Base-by-base conservation (phyloP, 345 rosid genomes). In the Chamaenerion angustifolium region DNA sequence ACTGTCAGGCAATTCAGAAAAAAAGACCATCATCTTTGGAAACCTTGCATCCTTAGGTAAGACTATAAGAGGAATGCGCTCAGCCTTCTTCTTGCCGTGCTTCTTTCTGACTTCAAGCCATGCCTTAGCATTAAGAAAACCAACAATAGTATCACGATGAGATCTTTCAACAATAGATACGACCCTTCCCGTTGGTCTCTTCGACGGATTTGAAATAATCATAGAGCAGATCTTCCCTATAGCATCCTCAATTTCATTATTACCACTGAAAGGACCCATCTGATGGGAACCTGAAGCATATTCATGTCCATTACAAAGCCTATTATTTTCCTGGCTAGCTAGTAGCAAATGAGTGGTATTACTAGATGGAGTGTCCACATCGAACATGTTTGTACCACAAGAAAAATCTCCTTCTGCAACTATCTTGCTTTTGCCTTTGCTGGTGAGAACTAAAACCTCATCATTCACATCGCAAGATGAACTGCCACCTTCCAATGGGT, bases 121-220 rank as follows among this genome's bases (percentile, higher is more conserved):
- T 42, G 70, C 77, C 61, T 71, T 83, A 37, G 75, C 73, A 70
- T 75, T 68, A 52, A 90, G 83, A 66, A 83, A 86, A 43, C 95
- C 98, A 46, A 80, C 78, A 37, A 90, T 60, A 42, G 75, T 57
- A 60, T 83, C 64, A 52, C 95, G 74, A 23, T 72, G 83, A 56
- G 98, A 79, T 54, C 63, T 73, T 49, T 79, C 82, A 58, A 71
- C 56, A 55, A 90, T 68, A 51, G 92, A 82, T 12, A 86, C 77
- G 52, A 90, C 94, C 59, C 65, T 79, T 40, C 85, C 95, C 4
- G 95, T 86, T 16, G 98, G 98, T 52, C 95, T 65, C 70, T 81
- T 90, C 46, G 70, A 57, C 41, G 92, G 86, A 55, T 62, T 64
- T 45, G 70, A 70, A 62, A 62, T 67, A 48, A 87, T 51, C 76